A percentile compares a stretch with the other conserved stretches of the same genome.
Conservation (phyloP, 768 basidiomycete species). For the Xerocomus potaroensis region DNA sequence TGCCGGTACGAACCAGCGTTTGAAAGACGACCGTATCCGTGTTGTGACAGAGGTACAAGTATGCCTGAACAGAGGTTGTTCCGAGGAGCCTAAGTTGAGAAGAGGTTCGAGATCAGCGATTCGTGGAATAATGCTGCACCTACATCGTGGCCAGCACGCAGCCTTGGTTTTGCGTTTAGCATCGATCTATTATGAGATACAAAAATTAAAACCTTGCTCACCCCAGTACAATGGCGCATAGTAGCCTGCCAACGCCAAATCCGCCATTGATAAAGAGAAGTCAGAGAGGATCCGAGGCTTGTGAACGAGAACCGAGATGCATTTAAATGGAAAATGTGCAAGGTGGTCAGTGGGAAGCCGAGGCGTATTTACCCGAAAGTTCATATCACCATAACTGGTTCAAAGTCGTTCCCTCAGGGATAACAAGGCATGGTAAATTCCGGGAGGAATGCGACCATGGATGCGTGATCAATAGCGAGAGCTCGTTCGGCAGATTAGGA, state of each 20-base stretch:
- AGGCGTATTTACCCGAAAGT: background rate
- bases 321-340: background rate
- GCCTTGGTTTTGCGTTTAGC: background rate
- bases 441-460: too few species aligned
- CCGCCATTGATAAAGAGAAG: background rate
- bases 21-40: background rate
- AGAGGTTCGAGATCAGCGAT: background rate
- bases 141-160: slow-evolving; percentile 6
- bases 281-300: too few species aligned
- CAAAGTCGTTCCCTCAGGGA: background rate
- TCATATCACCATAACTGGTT: background rate
- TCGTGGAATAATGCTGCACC: background rate
- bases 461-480: too few species aligned
- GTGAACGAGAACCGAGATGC: background rate
- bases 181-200: background rate
- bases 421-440: background rate
- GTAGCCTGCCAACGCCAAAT: background rate
- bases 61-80: slow-evolving; percentile 3
- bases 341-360: background rate
- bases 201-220: background rate
- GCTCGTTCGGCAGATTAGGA: too few species aligned
- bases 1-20: background rate
- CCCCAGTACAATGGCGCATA: slow-evolving; percentile 10
- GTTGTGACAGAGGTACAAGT: slow-evolving; percentile 1
- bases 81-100: slow-evolving; percentile 3